These are phyloP conservation scores for Paspalum notatum DNA, from an alignment of 176 grass and related monocot species.

Conservation along the genomic window DNA sequence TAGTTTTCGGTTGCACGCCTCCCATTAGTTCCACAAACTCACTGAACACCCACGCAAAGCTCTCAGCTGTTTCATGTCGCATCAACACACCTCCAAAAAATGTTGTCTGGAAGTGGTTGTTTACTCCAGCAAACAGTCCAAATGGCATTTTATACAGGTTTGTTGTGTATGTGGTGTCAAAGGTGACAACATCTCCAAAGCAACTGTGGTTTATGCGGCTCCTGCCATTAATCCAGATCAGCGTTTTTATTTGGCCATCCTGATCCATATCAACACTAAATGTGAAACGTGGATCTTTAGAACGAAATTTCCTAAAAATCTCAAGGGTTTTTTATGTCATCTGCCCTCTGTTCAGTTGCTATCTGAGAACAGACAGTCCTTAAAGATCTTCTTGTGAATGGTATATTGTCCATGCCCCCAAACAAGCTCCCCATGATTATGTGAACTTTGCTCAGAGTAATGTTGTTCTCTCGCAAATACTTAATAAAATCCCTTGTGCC, in stretches of 20 bases:
- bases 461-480: not conserved
- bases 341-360: not conserved
- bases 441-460: not conserved
- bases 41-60: not conserved
- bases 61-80: not conserved
- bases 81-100: not conserved
- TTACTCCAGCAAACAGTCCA: not conserved
- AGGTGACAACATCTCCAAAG: not conserved
- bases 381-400: not conserved
- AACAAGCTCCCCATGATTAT: not conserved
- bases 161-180: not conserved
- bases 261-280: not conserved
- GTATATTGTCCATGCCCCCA: not conserved
- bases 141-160: not conserved
- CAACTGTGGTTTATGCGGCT: not conserved
- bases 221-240: not conserved
- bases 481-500: not conserved
- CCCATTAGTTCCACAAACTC: not conserved
- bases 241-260: not conserved
- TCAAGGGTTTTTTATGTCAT: not conserved
- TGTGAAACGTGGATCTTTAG: not conserved
- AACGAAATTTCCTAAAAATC: not conserved
- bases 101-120: not conserved
- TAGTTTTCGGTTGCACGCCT: fast-evolving
- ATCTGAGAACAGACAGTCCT: not conserved